Evolutionary conservation across 306 rosid genomes (phyloP), one percentile per base, ranked within the genome.

Genomic region (Quercus cerris): DNA sequence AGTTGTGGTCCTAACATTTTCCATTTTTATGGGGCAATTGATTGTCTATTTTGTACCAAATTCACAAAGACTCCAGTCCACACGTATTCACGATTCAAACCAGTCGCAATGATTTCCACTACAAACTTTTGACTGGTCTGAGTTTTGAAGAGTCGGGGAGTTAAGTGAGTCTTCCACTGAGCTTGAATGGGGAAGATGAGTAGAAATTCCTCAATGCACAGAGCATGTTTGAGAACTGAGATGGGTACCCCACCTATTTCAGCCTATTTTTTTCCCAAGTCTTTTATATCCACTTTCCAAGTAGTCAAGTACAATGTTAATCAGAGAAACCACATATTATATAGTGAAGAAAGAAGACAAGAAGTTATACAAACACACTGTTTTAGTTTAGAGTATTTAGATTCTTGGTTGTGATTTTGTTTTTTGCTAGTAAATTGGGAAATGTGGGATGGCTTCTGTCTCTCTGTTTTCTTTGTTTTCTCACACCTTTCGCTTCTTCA

Each of bases 261-360:
- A 62, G 9, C 66, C 57, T 35, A 10, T 9, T 41, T 3, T 1
- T 5, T 13, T 38, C 11, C 2, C 6, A 33, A 62, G 71, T 81
- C 67, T 74, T 84, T 78, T 71, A 7, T 12, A n/a, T 70, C 77
- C 27, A 6, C 38, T 74, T 77, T 80, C 70, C 51, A 41, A 61
- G 80, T 83, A 33, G 80, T 85, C 78, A 80, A 71, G 30, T 41
- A 51, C 19, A 82, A 81, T 84, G 70, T 81, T 67, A 72, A 51
- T 41, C 56, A 27, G 59, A 75, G 59, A 28, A 74, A 58, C 17
- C 17, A 31, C 23, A 9, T 44, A 7, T 22, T 77, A 58, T 59
- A 49, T 55, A 33, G 57, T 5, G 28, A 46, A 66, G 23, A 63
- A 68, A 55, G 70, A 68, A 22, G 4, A 22, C 17, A 76, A 46